phyloP scores from a whole-genome alignment of 768 basidiomycete species.

The Suillus tomentosus region DNA sequence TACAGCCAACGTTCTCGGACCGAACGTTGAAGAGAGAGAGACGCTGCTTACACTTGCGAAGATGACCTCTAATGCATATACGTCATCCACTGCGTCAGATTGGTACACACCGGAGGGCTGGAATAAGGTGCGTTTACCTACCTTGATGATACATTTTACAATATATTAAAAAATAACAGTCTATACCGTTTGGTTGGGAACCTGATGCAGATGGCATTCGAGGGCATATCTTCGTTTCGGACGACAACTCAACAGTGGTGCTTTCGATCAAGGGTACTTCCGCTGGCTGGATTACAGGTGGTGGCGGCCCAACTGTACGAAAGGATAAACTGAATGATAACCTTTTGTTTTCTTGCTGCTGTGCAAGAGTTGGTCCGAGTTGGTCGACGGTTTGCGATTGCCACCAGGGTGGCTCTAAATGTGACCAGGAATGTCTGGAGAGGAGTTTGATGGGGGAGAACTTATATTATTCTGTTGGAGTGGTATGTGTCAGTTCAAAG shows the following conservation, averaged over 20 bases:
- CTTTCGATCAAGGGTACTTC: slow-evolving; percentile 95
- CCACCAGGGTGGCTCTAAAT: slow-evolving; percentile 71
- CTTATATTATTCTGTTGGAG: slow-evolving; percentile 85
- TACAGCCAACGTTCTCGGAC: slow-evolving; percentile 60
- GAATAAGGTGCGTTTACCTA: slow-evolving; percentile 49
- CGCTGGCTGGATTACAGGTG: slow-evolving; percentile 62
- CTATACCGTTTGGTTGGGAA: slow-evolving; percentile 86
- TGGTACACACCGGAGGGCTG: slow-evolving; percentile 80
- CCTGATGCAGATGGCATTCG: slow-evolving; percentile 87
- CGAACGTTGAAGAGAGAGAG: slow-evolving; percentile 71
- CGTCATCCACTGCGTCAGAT: slow-evolving; percentile 44
- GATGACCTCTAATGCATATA: slow-evolving; percentile 90
- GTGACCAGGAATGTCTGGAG: slow-evolving; percentile 82
- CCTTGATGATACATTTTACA: not conserved
- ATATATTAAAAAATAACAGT: slow-evolving; percentile 36
- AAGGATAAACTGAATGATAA: slow-evolving; percentile 97
- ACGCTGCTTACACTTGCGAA: slow-evolving; percentile 79
- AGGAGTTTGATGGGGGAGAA: slow-evolving; percentile 75
- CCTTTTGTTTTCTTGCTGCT: slow-evolving; percentile 94
- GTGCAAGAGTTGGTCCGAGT: slow-evolving; percentile 90
- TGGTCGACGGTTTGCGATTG: slow-evolving; percentile 95
- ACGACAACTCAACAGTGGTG: slow-evolving; percentile 83
- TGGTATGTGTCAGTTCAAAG: slow-evolving; percentile 49
- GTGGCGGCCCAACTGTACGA: slow-evolving; percentile 77
- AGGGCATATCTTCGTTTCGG: slow-evolving; percentile 87